Evolutionary conservation across 2,329 filamentous ascomycete species (phyloP).

Genomic region (Alternaria dauci): DNA sequence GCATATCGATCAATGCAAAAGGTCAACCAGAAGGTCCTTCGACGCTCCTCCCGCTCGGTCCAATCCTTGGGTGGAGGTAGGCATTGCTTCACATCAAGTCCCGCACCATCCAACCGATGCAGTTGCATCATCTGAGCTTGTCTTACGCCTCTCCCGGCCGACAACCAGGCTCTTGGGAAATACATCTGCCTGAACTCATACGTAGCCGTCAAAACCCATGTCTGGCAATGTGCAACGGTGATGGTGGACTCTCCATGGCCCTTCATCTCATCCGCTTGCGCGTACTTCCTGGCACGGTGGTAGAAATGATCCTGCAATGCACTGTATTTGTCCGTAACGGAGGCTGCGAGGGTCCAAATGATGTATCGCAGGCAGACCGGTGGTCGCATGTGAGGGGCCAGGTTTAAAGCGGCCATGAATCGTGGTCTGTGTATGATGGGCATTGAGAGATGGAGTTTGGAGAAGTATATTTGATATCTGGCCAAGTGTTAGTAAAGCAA

Average conservation of each 20-base stretch:
- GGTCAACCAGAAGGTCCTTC: slow-evolving; percentile 93
- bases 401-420: slow-evolving; percentile 86
- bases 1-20: slow-evolving; percentile 92
- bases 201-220: slow-evolving; percentile 78
- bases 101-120: slow-evolving; percentile 82
- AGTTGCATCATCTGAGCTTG: slow-evolving; percentile 91
- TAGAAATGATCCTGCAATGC: slow-evolving; percentile 89
- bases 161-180: slow-evolving; percentile 95
- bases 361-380: slow-evolving; percentile 90
- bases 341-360: slow-evolving; percentile 95
- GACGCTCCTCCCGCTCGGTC: slow-evolving; percentile 90
- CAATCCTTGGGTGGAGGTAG: slow-evolving; percentile 86
- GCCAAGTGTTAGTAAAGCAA: slow-evolving; percentile 16
- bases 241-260: slow-evolving; percentile 91
- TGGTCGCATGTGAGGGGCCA: slow-evolving; percentile 85
- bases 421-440: slow-evolving; percentile 91
- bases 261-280: slow-evolving; percentile 88
- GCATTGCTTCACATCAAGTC: slow-evolving; percentile 91
- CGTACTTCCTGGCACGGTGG: slow-evolving; percentile 85
- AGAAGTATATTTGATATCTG: slow-evolving; percentile 86
- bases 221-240: slow-evolving; percentile 84
- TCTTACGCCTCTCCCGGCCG: slow-evolving; percentile 80
- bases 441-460: slow-evolving; percentile 84
- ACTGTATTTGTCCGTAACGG: slow-evolving; percentile 81
- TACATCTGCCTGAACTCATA: slow-evolving; percentile 99